Evolutionary conservation across 176 grass and related monocot genomes (phyloP), one percentile per base, ranked within the genome.

Genomic region (Puya raimondii): DNA sequence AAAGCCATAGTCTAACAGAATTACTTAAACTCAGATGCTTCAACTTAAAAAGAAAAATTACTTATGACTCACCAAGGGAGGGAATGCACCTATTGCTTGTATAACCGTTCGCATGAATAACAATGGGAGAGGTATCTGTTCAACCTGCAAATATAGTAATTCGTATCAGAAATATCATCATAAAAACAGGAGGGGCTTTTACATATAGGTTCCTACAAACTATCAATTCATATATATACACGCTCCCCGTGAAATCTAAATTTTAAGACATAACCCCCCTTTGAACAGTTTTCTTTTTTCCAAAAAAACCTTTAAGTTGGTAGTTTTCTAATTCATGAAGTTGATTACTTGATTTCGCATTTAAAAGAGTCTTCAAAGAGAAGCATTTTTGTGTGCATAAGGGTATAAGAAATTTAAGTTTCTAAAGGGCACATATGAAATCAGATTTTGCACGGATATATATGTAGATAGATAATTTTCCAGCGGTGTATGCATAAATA

Each of bases 21-120:
- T 61, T 61, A 20, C 56, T 9, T 61, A 57, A 42, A 42, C 33
- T 57, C n/a, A 57, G 13, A 57, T 17, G n/a, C 13, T 17, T 57
- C 53, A 13, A 57, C 47, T 25, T 47, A 26, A 14, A 23, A 61
- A 58, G 23, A 69, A 50, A 50, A 53, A 64, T 50, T 33, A 27
- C 47, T 66, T 14, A 23, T 54, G 7, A 88, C 92, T 74, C 77
- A 96, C 93, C 84, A 96, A 72, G 73, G 84, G 81, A 87, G 93
- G 93, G 70, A 96, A 92, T 76, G 72, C 71, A 57, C 84, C 74
- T 71, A 92, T 92, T 51, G 89, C 86, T 81, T 92, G 93, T 79
- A 96, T 89, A 71, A 96, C 89, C 68, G 93, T 96, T 84, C 93
- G 76, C 93, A 96, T 96, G 72, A 96, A 96, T 53, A 96, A 82